Percentiles rank a stretch among this genome's conserved stretches.
These are phyloP conservation scores for Wickerhamomyces canadensis DNA, from an alignment of 805 yeast species.

Conservation along the genomic window DNA sequence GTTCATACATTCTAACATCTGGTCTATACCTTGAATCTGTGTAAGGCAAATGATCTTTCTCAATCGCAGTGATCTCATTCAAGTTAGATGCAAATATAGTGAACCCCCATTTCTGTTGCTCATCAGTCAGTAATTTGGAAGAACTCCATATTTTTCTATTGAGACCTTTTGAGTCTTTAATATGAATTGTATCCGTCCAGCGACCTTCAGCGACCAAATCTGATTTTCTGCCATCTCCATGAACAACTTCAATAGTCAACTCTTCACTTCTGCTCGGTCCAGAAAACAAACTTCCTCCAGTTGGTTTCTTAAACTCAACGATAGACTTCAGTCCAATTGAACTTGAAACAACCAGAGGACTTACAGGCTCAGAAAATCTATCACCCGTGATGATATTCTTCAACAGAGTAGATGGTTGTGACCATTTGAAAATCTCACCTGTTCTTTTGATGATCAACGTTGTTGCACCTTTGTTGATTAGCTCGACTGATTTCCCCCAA, in stretches of 20 bases:
- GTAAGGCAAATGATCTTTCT: slow-evolving; percentile 60
- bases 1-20: slow-evolving; percentile 69
- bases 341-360: slow-evolving; percentile 59
- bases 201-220: slow-evolving; percentile 45
- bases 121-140: slow-evolving; percentile 55
- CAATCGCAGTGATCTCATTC: slow-evolving; percentile 73
- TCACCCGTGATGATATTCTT: slow-evolving; percentile 94
- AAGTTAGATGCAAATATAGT: slow-evolving; percentile 76
- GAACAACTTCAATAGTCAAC: slow-evolving; percentile 32
- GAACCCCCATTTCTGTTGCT: slow-evolving; percentile 73
- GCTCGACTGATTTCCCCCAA: slow-evolving; percentile 92
- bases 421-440: slow-evolving; percentile 73
- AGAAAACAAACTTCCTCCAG: slow-evolving; percentile 75
- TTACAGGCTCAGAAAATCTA: slow-evolving; percentile 83
- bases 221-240: slow-evolving; percentile 15
- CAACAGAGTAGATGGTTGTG: slow-evolving; percentile 74
- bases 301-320: slow-evolving; percentile 55
- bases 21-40: slow-evolving; percentile 91
- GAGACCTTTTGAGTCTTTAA: slow-evolving; percentile 23
- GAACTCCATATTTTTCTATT: slow-evolving; percentile 61
- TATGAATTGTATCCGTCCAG: slow-evolving; percentile 71
- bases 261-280: slow-evolving; percentile 72
- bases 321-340: slow-evolving; percentile 65
- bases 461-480: slow-evolving; percentile 68
- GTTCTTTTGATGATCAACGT: slow-evolving; percentile 49